A percentile compares a stretch with the other conserved stretches of the same genome.
These are phyloP conservation scores for Saccharomycopsis amapae DNA, from an alignment of 805 yeast species.

Conservation along the genomic window DNA sequence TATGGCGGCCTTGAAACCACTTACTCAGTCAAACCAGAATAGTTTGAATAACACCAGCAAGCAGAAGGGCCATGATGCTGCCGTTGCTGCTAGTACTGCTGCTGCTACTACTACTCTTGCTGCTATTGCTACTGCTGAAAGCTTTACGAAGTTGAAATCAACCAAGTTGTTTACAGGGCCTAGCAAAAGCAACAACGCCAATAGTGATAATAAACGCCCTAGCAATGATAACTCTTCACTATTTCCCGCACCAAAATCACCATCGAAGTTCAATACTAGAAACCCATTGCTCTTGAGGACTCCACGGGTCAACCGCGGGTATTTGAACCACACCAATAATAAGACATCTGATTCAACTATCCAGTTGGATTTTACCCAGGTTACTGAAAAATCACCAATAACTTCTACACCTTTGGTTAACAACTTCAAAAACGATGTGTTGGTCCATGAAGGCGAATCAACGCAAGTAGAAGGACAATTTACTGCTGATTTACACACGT, in stretches of 20 bases:
- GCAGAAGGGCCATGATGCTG: too few species aligned
- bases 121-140: neutral
- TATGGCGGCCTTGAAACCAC: constrained; percentile 16
- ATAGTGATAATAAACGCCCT: too few species aligned
- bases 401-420: constrained; percentile 14
- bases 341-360: constrained; percentile 16
- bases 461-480: neutral
- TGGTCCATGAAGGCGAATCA: neutral
- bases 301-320: neutral
- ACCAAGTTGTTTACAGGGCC: too few species aligned
- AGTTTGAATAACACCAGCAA: constrained; percentile 11
- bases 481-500: neutral
- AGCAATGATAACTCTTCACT: too few species aligned
- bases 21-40: constrained; percentile 17
- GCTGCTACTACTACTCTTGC: neutral
- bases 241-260: neutral
- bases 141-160: too few species aligned
- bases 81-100: too few species aligned
- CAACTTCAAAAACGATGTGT: neutral
- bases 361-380: constrained; percentile 16
- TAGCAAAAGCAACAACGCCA: too few species aligned
- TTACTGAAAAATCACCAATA: constrained; percentile 9
- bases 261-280: neutral
- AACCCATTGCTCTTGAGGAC: constrained; percentile 5
- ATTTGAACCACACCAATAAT: neutral